Evolutionary conservation across 345 rosid genomes (phyloP).

Genomic region (Pistacia vera): DNA sequence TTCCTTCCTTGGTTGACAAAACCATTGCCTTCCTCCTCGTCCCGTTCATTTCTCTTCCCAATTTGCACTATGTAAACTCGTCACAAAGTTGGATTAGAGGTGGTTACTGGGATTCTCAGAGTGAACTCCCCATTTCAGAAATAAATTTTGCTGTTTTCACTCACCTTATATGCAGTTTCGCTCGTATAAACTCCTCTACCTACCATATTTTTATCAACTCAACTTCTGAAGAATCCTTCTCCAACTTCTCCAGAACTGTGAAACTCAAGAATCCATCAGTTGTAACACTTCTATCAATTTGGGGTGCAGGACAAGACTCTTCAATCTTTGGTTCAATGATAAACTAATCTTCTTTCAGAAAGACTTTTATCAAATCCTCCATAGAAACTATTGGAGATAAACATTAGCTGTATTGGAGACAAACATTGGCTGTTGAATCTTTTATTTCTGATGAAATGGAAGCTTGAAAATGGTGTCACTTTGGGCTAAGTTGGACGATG

Average conservation of each 20-base stretch:
- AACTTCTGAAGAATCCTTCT: not conserved
- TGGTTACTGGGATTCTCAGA: constrained; percentile 28
- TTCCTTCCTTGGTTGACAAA: constrained; percentile 8
- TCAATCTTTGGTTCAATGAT: too few relatives aligned
- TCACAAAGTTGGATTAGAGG: constrained; percentile 23
- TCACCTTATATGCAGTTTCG: constrained; percentile 22
- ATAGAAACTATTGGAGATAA: too few relatives aligned
- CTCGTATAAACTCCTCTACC: too few relatives aligned
- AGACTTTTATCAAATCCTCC: too few relatives aligned
- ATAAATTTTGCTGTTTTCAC: constrained; percentile 31
- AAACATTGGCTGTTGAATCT: too few relatives aligned
- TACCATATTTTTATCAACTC: not conserved
- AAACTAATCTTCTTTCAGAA: too few relatives aligned
- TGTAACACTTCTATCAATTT: not conserved
- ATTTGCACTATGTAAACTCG: not conserved
- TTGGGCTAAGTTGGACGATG: too few relatives aligned
- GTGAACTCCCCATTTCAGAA: constrained; percentile 19
- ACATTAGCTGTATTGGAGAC: too few relatives aligned
- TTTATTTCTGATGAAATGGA: too few relatives aligned
- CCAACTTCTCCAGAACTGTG: not conserved
- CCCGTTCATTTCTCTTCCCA: not conserved
- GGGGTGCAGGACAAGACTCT: not conserved
- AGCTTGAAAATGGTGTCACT: too few relatives aligned
- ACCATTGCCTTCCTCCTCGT: constrained; percentile 3
- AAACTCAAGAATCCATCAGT: constrained; percentile 19